Base-by-base conservation (phyloP, 2,329 filamentous ascomycete genomes). In the Fusarium sp. region DNA sequence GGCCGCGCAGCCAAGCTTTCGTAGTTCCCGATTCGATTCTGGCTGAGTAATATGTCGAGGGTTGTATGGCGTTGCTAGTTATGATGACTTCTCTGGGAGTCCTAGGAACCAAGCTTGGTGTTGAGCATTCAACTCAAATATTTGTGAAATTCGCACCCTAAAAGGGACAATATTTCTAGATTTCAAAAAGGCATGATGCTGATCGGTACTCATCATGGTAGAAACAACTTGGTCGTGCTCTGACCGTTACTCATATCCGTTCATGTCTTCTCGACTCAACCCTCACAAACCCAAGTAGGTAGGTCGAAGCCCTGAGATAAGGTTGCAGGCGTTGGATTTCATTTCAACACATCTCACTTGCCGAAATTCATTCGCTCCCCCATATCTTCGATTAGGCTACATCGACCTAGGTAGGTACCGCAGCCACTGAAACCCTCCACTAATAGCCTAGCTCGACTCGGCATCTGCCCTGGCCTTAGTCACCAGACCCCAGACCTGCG, bases 381-480 rank as follows among this genome's bases (percentile, higher is more conserved):
- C 43, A 36, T 18, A 45, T 38, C 46, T 38, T n/a, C 24, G 26
- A 18, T 39, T 22, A 38, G 24, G 57, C 50, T 56, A 56, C 33
- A 31, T 31, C 28, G 10, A 31, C 28, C 28, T 31, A 20, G 18
- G 18, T 20, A 20, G 18, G 18, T 20, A 28, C 26, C 26, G 22
- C 22, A 9, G 10, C 28, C 40, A 53, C 17, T 28, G 31, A 51
- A 54, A 38, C 40, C 67, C 53, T 70, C 67, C 63, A 68, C 67
- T 71, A 60, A 60, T 60, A 67, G 58, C 64, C 56, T 71, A 71
- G 60, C 52, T 50, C 50, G 63, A 33, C 49, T 44, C 64, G 60
- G 68, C 64, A 71, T 51, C 68, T 69, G 64, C 69, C 70, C 48
- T 70, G 28, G 36, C 61, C 56, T 64, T 71, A 72, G 69, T 72